Percentiles rank a stretch among this genome's conserved stretches.
These are phyloP conservation scores for Penicillium ochrochloron DNA, from an alignment of 495 filamentous ascomycete genomes.

Conservation along the genomic window DNA sequence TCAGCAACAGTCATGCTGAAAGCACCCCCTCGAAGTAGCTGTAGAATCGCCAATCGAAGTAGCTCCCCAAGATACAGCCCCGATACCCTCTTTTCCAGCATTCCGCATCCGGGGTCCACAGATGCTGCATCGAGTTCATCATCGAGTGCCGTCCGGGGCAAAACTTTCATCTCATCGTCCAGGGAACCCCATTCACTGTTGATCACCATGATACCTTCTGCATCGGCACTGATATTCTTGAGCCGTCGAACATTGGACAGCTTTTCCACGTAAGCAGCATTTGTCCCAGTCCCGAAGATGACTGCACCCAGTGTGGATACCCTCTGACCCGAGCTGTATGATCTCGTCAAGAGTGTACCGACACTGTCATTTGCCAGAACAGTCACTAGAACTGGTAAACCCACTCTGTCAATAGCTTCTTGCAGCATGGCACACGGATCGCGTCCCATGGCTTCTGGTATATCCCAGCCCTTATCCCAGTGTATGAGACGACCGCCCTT, in stretches of 20 bases:
- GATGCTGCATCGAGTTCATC: slow-evolving; percentile 1
- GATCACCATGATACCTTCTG: slow-evolving; percentile 28
- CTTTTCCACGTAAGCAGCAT: slow-evolving; percentile 43
- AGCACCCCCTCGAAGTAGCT: neutral
- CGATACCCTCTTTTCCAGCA: slow-evolving; percentile 9
- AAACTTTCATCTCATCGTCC: slow-evolving; percentile 30
- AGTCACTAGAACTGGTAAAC: slow-evolving; percentile 24
- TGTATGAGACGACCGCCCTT: slow-evolving; percentile 23
- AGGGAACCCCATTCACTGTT: slow-evolving; percentile 38
- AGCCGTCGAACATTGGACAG: slow-evolving; percentile 21
- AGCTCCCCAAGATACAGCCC: slow-evolving; percentile 12
- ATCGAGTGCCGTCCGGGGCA: slow-evolving; percentile 16
- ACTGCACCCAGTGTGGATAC: slow-evolving; percentile 17
- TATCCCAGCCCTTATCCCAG: slow-evolving; percentile 36
- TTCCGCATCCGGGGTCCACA: neutral
- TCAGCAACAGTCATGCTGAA: neutral
- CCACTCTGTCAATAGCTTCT: slow-evolving; percentile 24
- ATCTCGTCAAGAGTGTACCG: slow-evolving; percentile 27
- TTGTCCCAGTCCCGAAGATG: slow-evolving; percentile 45
- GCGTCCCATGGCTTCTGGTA: slow-evolving; percentile 26
- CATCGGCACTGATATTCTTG: neutral
- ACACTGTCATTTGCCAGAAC: slow-evolving; percentile 30
- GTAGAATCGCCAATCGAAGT: slow-evolving; percentile 13
- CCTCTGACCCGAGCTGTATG: slow-evolving; percentile 23
- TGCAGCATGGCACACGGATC: slow-evolving; percentile 30